phyloP scores from a whole-genome alignment of 1,284 basidiomycete genomes.

The Testicularia cyperi region DNA sequence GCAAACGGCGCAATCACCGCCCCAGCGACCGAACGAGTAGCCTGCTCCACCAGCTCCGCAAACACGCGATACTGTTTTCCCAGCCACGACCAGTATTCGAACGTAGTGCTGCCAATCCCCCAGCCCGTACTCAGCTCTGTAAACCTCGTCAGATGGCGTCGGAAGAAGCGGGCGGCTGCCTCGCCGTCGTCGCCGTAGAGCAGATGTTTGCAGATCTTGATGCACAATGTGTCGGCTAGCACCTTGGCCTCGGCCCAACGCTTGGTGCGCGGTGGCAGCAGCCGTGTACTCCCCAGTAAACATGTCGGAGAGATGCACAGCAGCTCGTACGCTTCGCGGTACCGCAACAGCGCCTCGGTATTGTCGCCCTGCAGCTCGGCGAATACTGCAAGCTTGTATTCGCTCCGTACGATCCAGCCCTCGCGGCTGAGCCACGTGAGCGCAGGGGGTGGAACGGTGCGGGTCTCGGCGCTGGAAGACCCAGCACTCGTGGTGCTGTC shows the following conservation, averaged over 20 bases:
- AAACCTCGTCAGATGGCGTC: conserved; percentile 79
- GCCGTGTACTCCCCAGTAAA: conserved; percentile 70
- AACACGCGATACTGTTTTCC: conserved; percentile 70
- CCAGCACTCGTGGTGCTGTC: conserved; percentile 2
- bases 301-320: conserved; percentile 18
- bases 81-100: conserved; percentile 96
- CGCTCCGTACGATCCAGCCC: conserved; percentile 93
- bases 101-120: conserved; percentile 96
- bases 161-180: conserved; percentile 70
- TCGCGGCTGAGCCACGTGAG: conserved; percentile 68
- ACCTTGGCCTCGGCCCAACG: conserved; percentile 98
- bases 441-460: conserved; percentile 8
- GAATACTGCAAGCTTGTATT: conserved; percentile 95
- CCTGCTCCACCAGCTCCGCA: conserved; percentile 45
- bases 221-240: conserved; percentile 69
- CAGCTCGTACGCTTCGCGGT: conserved; percentile 25
- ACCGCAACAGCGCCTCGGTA: conserved; percentile 63
- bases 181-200: conserved; percentile 81
- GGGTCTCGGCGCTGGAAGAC: not conserved
- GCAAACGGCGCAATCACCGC: conserved; percentile 33
- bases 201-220: conserved; percentile 65
- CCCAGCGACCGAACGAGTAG: conserved; percentile 6
- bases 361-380: conserved; percentile 91
- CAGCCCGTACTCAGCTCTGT: conserved; percentile 84
- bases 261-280: conserved; percentile 86